Evolutionary conservation across 1,139 yeast genomes (phyloP), one percentile per base, ranked within the genome.

Genomic region (Kurtzmaniella natalensis): DNA sequence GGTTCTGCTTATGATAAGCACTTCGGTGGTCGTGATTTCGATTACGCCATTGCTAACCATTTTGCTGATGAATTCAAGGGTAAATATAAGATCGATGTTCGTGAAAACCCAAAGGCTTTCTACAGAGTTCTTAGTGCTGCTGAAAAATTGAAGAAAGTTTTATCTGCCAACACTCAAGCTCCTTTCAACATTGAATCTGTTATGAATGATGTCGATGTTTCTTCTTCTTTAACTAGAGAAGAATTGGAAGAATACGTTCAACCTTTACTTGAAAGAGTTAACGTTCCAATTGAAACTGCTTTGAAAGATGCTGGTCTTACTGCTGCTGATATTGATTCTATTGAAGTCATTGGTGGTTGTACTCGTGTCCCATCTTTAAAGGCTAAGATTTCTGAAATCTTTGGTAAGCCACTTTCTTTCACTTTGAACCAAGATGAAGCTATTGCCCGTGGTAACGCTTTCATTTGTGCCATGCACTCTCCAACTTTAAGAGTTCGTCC

Each of bases 351-450:
- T 57, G 99, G 99, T 70, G 99, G 99, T 51, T 85, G 95, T 61
- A 85, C 97, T 50, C 88, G 99, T 76, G 95, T 92, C 48, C 99
- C 99, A 58, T 70, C 85, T 39, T 73, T 92, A 61, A 92, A 92
- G 77, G 76, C 80, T 50, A 82, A 77, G 59, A 74, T 92, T 51
- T 53, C 82, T 49, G 85, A 83, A 57, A 72, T 85, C 45, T 87
- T 92, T 59, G 84, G 82, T 55, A 87, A 87, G 74, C 82, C 72
- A 51, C 76, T 92, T 58, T 86, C 96, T 30, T 85, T 86, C 72
- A 94, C 97, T 51, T 79, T 94, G 68, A 92, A 94, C 77, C 97
- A 89, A 72, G 99, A 92, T 60, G 99, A 92, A 76, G 96, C 98
- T 44, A 83, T 89, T 61, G 97, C 98, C 42, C 85, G 94, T 66